Base-by-base conservation (phyloP, 805 yeast species). In the Kodamaea leandrae region DNA sequence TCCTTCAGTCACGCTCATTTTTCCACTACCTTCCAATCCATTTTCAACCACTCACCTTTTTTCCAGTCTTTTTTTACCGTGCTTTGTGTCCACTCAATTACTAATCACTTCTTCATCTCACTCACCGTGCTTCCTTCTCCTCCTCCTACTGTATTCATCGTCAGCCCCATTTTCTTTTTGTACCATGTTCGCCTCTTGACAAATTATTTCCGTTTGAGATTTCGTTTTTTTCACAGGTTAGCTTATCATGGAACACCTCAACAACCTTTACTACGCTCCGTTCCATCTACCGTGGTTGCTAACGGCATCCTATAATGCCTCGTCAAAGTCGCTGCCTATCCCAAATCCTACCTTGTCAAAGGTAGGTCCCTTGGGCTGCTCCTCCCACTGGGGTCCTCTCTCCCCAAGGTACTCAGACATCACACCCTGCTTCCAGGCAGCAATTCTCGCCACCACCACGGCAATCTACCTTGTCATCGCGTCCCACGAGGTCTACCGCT, bases 401-500 rank as follows among this genome's bases (percentile, higher is more conserved):
- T 64, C 72, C 4, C 45, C 64, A 2, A 19, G 45, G 34, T 53
- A 74, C 54, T 74, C 74, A 27, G 87, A 81, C 49, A 66, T 81
- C 38, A 74, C 85, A 1, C 77, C 78, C 5, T 80, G 86, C 47
- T 76, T 81, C 52, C 64, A 75, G 13, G 78, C 77, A 49, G 84
- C 83, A 19, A 61, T 65, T 0, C 47, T 80, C 4, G 66, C 74
- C 39, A 65, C 74, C 14, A 38, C 58, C 1, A 47, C 72, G 0
- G 74, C 76, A 10, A 24, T 69, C 12, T 57, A 67, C 17, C 46
- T 79, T 2, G 14, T 68, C 1, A 52, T 66, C 24, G 83, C 82
- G 4, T 28, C 58, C 1, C 55, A 58, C 45, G 71, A 69, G 38
- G 52, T 73, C 3, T 27, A 36, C 7, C 44, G 37, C 3, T 58